Base-by-base conservation (phyloP, 2,329 filamentous ascomycete species). In the Penicillium sp. region DNA sequence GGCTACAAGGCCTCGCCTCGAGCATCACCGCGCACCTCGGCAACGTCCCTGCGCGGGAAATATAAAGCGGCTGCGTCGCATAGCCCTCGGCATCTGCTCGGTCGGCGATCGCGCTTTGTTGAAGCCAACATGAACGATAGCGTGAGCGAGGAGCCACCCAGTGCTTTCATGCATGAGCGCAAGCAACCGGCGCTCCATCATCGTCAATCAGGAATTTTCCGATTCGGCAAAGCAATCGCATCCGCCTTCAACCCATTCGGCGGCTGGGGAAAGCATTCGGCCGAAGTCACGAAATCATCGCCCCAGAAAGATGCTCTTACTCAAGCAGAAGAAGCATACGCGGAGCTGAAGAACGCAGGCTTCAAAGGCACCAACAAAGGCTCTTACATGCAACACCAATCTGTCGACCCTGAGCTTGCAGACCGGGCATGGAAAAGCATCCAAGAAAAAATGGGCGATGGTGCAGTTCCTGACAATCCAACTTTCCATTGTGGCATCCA, bases 51-150 rank as follows among this genome's bases (percentile, higher is more conserved):
- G 27, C 51, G 50, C 27, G 43, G 39, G 16, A 39, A 45, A 14
- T 39, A 51, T 14, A 47, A 45, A 6, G 41, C 37, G 2, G 30
- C n/a, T n/a, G n/a, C 38, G 12, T 20, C 40, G 12, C 52, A 45
- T 9, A 44, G 51, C 29, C 50, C 47, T 32, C 57, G 54, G 42
- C 20, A 59, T 44, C 59, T 65, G 42, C 59, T 66, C 43, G 65
- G 50, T 69, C 77, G 68, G 59, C 79, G 65, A 71, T 93, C 75
- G 55, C 82, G 67, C 37, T 83, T 83, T 49, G 63, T 76, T 25
- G 88, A 95, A 65, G 88, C 84, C 27, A 90, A 83, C 55, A 90
- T 95, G 85, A 86, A 82, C 56, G 85, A 93, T 62, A 80, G 84
- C 48, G 71, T 77, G 20, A 89, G 84, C 55, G 74, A 78, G 41